Base-by-base conservation (phyloP, 2,329 filamentous ascomycete genomes). In the Trichoderma pleuroti region DNA sequence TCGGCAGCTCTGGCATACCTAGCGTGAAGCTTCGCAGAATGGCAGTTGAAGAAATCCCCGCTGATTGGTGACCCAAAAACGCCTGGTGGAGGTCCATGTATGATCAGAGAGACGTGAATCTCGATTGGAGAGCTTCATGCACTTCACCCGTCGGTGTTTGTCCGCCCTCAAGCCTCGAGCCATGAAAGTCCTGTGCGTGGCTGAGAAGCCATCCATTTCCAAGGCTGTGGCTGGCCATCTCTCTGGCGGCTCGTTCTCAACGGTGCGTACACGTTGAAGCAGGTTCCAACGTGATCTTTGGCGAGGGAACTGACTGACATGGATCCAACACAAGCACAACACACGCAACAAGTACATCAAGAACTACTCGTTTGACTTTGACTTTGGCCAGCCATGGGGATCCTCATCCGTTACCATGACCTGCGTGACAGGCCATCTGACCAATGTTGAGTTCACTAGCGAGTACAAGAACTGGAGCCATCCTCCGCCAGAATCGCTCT, bases 171-270 rank as follows among this genome's bases (percentile, higher is more conserved):
- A n/a, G 56, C 16, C 21, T 39, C 14, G 39, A 68, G 66, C 60
- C n/a, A 88, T 88, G 81, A 86, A 79, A 76, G 82, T 88, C 49
- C 79, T 88, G 14, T 88, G 86, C 74, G 86, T 88, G 75, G 86
- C 86, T 54, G 86, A 88, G 75, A 88, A 99, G 86, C 94, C 94
- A 42, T 97, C 95, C 54, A 98, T 99, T 73, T 93, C 96, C 71
- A 98, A 96, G 82, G 94, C 95, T 46, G 95, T 99, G 63, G 93
- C 96, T 49, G 88, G 90, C 71, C 95, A 98, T 84, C 87, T 99
- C 32, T 92, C 92, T 36, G 95, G 96, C 63, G 93, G 93, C 61
- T 83, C 84, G 21, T 85, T 90, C 71, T 87, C 88, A 79, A 90
- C 88, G 68, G 93, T 97, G 81, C 30, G 59, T 24, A 42, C 30